Base-by-base conservation (phyloP, 306 rosid species). In the Cyamopsis tetragonoloba region DNA sequence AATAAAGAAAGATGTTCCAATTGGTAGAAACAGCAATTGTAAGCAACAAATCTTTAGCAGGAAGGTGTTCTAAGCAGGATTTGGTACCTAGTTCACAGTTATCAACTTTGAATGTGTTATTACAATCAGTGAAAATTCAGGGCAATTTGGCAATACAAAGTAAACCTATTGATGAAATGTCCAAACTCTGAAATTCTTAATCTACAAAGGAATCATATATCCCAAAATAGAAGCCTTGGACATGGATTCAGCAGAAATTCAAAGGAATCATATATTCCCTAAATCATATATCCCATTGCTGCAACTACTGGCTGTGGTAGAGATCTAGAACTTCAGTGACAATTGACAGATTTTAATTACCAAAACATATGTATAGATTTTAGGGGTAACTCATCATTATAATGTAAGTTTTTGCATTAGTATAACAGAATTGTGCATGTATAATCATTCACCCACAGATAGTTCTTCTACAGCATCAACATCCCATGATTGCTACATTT, bases 1-100 rank as follows among this genome's bases (percentile, higher is more conserved):
- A 95, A 95, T 10, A 88, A 86, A 83, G 97, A 88, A 86, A 83
- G 97, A 91, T 82, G 89, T 88, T 68, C 80, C 85, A 4, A 79
- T 88, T 70, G 86, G 91, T 70, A 80, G 77, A 66, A 86, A 78
- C 83, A 80, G 76, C 78, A 47, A 42, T 68, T 87, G 75, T 46
- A 62, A 61, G 56, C 82, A 79, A 62, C 82, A 79, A 50, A 74
- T 42, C 84, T 37, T 32, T 37, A 1, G 6, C 48, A 62, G 75
- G 74, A 53, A 73, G 68, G 63, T 70, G 70, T 73, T 60, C 75
- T 61, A 61, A 68, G 72, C 81, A 63, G 48, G 74, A 75, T 41
- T 46, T 75, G 76, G 8, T 42, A 67, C 68, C 78, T 32, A 74
- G 76, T 57, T 56, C 80, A 42, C 76, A 62, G 64, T 50, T 49